phyloP scores from a whole-genome alignment of 2,329 filamentous ascomycete genomes.

The Microdochium nivale region DNA sequence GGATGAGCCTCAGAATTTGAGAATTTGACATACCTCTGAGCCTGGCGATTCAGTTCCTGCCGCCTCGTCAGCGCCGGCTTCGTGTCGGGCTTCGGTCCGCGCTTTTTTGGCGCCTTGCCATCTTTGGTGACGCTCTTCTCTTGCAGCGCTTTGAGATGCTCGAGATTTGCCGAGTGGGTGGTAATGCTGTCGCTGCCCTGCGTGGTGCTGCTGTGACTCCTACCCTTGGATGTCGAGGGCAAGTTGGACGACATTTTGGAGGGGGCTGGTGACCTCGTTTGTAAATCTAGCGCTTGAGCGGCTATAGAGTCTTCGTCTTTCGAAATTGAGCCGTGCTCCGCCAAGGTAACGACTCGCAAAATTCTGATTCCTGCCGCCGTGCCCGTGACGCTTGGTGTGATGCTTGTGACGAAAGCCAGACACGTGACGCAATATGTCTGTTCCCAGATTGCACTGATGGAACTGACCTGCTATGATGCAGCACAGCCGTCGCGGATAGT shows the following conservation, averaged over 20 bases:
- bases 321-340: neutral
- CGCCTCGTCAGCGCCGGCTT: conserved; percentile 87
- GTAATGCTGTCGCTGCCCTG: neutral
- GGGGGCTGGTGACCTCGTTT: neutral
- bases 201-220: neutral
- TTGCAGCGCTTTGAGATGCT: conserved; percentile 49
- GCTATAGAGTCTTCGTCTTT: neutral
- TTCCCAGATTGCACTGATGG: too few species aligned
- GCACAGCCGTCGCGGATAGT: too few species aligned
- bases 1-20: neutral
- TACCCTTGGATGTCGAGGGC: neutral
- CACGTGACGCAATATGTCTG: too few species aligned
- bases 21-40: conserved; percentile 62
- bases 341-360: too few species aligned
- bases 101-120: conserved; percentile 76
- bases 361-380: too few species aligned
- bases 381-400: too few species aligned
- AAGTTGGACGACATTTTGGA: neutral
- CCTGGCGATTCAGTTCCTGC: conserved; percentile 91
- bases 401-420: too few species aligned
- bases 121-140: conserved; percentile 79
- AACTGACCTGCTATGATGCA: too few species aligned
- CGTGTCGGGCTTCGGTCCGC: conserved; percentile 93
- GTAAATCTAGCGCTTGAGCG: too few species aligned
- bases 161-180: neutral